These are phyloP conservation scores for Phylloporus rhodoxanthus DNA, from an alignment of 768 basidiomycete species.

Conservation along the genomic window DNA sequence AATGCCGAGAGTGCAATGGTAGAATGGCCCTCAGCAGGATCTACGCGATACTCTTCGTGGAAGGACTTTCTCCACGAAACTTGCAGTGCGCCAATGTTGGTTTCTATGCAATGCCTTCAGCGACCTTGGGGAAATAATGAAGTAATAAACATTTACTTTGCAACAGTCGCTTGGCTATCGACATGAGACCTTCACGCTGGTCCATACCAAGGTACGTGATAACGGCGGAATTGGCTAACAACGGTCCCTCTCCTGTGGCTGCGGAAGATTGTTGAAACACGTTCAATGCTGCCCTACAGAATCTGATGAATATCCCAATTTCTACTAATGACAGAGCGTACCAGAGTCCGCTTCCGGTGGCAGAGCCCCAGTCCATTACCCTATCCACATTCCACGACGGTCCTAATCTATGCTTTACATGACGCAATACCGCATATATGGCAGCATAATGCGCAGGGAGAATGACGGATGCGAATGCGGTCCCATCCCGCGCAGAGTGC, in stretches of 20 bases:
- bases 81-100: conserved; percentile 40
- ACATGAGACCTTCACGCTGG: conserved; percentile 62
- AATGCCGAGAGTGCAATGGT: conserved; percentile 82
- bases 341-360: conserved; percentile 81
- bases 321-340: conserved; percentile 29
- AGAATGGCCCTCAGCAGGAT: conserved; percentile 39
- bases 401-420: conserved; percentile 60
- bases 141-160: conserved; percentile 37
- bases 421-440: conserved; percentile 66
- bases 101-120: conserved; percentile 35
- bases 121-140: conserved; percentile 2
- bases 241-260: conserved; percentile 26
- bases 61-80: conserved; percentile 56
- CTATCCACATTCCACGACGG: conserved; percentile 51
- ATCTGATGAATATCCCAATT: conserved; percentile 9
- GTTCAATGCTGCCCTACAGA: conserved; percentile 57
- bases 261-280: conserved; percentile 47
- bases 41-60: conserved; percentile 40
- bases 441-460: conserved; percentile 83
- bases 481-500: conserved; percentile 65
- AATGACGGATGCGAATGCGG: conserved; percentile 81
- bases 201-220: conserved; percentile 70
- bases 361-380: conserved; percentile 82
- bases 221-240: conserved; percentile 47
- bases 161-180: conserved; percentile 61